Percentiles rank a stretch among this genome's conserved stretches.
These are phyloP conservation scores for Rubia tinctorum DNA, from an alignment of 305 asterid species.

Conservation along the genomic window DNA sequence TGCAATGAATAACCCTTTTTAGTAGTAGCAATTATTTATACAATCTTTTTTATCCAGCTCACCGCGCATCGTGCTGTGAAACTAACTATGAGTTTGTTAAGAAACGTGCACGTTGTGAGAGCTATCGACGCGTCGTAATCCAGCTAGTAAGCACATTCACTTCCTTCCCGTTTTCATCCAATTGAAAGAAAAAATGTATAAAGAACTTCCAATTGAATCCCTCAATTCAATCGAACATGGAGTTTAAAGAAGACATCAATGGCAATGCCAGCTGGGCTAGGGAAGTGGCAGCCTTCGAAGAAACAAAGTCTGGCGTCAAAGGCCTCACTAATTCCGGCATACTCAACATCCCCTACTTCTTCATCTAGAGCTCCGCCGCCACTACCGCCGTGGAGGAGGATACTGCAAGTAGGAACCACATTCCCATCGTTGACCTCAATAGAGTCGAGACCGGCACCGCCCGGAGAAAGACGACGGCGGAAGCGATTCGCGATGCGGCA, in stretches of 20 bases:
- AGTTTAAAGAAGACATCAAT: background rate
- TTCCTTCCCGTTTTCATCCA: too few species aligned
- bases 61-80: too few species aligned
- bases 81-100: too few species aligned
- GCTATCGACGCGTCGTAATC: too few species aligned
- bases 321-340: slow-evolving; percentile 42
- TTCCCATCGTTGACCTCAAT: slow-evolving; percentile 34
- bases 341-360: slow-evolving; percentile 31
- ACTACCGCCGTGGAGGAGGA: background rate
- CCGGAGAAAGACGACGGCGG: slow-evolving; percentile 29
- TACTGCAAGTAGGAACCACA: background rate
- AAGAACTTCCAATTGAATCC: too few species aligned
- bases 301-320: slow-evolving; percentile 43
- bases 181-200: too few species aligned
- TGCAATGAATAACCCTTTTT: too few species aligned
- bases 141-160: too few species aligned
- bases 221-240: background rate
- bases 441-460: slow-evolving; percentile 15
- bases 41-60: too few species aligned
- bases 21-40: too few species aligned
- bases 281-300: slow-evolving; percentile 30
- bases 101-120: too few species aligned
- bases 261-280: slow-evolving; percentile 26
- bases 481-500: slow-evolving; percentile 48
- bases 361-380: slow-evolving; percentile 18